phyloP scores from a whole-genome alignment of 2,329 filamentous ascomycete genomes.

The Fusarium miscanthi region DNA sequence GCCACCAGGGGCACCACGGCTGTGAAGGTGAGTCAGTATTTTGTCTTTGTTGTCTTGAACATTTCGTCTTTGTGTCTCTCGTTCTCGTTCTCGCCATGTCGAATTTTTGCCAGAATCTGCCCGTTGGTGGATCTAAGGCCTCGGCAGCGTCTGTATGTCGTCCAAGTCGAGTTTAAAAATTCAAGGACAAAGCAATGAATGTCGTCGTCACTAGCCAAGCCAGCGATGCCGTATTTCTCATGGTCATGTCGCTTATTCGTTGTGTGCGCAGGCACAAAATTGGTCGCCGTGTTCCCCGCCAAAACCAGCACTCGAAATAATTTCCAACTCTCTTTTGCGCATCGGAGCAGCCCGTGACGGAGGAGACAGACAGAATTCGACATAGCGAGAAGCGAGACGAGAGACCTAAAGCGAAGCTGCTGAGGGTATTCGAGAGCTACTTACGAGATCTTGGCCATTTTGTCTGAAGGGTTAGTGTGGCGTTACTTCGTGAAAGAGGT shows the following conservation, averaged over 20 bases:
- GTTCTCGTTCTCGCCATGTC: slow-evolving; percentile 16
- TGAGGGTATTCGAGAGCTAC: slow-evolving; percentile 41
- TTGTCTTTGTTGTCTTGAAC: background rate
- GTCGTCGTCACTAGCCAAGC: background rate
- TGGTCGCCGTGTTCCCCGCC: slow-evolving; percentile 25
- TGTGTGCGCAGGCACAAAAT: slow-evolving; percentile 29
- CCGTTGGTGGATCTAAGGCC: background rate
- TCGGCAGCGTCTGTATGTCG: background rate
- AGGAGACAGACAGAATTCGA: slow-evolving; percentile 25
- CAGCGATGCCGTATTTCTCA: background rate
- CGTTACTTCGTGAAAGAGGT: slow-evolving; percentile 54
- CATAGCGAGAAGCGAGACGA: background rate
- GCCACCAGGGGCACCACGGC: slow-evolving; percentile 95
- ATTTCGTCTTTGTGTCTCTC: slow-evolving; percentile 1
- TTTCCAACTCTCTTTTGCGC: slow-evolving; percentile 25
- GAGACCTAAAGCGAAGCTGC: background rate
- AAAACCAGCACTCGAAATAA: slow-evolving; percentile 22
- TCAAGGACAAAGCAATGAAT: slow-evolving; percentile 4
- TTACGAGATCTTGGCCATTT: slow-evolving; percentile 74
- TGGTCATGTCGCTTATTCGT: slow-evolving; percentile 18
- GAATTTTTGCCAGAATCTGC: slow-evolving; percentile 34
- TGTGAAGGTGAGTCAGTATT: slow-evolving; percentile 55
- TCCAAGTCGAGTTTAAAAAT: slow-evolving; percentile 14
- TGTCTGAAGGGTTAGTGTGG: slow-evolving; percentile 58
- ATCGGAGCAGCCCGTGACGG: slow-evolving; percentile 11